These are phyloP conservation scores for Saprolegnia diclina DNA, from an alignment of 352 stramenopile species.

Conservation along the genomic window DNA sequence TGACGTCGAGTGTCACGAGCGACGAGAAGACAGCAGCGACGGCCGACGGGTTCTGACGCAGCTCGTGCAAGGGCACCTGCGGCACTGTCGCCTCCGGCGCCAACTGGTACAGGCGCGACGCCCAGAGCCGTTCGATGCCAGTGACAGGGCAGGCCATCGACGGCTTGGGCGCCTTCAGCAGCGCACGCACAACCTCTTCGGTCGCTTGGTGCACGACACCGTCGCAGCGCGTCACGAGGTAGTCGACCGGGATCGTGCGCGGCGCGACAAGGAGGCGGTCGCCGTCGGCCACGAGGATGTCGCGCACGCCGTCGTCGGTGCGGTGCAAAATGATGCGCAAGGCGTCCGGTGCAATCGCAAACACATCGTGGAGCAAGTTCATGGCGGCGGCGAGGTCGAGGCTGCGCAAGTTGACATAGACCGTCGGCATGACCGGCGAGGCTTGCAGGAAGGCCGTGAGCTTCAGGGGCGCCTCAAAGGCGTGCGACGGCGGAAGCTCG, in stretches of 20 bases:
- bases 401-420: constrained; percentile 1
- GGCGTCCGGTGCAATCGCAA: neutral
- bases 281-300: constrained; percentile 2
- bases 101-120: neutral
- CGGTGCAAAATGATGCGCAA: neutral
- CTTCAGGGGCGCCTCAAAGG: neutral
- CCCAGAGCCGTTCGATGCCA: constrained; percentile 11
- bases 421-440: neutral
- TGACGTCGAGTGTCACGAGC: neutral
- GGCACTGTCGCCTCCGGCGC: neutral
- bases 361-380: neutral
- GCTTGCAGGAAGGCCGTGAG: neutral
- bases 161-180: constrained; percentile 3
- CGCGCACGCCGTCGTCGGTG: neutral
- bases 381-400: neutral
- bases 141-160: constrained; percentile 17
- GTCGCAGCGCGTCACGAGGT: neutral
- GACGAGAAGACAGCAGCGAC: neutral
- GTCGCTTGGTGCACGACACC: constrained; percentile 11
- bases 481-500: constrained; percentile 24
- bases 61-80: neutral
- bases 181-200: neutral
- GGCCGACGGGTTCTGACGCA: neutral
- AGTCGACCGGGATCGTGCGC: neutral
- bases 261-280: constrained; percentile 3